Base-by-base conservation (phyloP, 164 flowering plant species). In the Annona squamosa region DNA sequence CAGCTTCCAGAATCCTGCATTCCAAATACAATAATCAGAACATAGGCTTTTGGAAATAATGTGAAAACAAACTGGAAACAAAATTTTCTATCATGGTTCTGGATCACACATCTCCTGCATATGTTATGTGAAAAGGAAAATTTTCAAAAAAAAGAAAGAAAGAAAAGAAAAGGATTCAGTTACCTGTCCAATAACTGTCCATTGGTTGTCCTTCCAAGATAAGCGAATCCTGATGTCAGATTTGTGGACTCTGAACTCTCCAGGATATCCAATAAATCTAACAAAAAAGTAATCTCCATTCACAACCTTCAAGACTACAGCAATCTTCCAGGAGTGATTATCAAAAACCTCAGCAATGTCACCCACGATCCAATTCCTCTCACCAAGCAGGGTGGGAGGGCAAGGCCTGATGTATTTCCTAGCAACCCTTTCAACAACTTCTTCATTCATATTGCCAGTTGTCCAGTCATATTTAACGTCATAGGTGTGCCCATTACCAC, bases 291-390 rank as follows among this genome's bases (percentile, higher is more conserved):
- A 76, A 3, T 78, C 65, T 48, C 71, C 74, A 13, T 77, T 77
- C 77, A 83, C 69, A 46, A 82, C 83, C 80, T 84, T 73, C 45
- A 77, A 74, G 70, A 94, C 77, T 65, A 77, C 77, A 5, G 91
- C 93, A 81, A 85, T 79, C 77, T 87, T 90, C 98, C 98, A 94
- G 18, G 87, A 86, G 71, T 73, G 74, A 12, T 83, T 75, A 64
- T 88, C 81, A 76, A 87, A 85, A 42, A 94, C 90, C 84, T 94
- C 98, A 4, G 85, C 88, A 72, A 87, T 67, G 70, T 90, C 92
- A 70, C 97, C 93, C 71, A 81, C 75, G 61, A 74, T 76, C 91
- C 90, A 90, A 80, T 79, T 76, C 45, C 75, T 81, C 10, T 45
- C 41, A 77, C 73, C 67, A 10, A 78, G 77, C 43, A 74, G 62